phyloP scores from a whole-genome alignment of 768 basidiomycete genomes.

The Russula vinacea region DNA sequence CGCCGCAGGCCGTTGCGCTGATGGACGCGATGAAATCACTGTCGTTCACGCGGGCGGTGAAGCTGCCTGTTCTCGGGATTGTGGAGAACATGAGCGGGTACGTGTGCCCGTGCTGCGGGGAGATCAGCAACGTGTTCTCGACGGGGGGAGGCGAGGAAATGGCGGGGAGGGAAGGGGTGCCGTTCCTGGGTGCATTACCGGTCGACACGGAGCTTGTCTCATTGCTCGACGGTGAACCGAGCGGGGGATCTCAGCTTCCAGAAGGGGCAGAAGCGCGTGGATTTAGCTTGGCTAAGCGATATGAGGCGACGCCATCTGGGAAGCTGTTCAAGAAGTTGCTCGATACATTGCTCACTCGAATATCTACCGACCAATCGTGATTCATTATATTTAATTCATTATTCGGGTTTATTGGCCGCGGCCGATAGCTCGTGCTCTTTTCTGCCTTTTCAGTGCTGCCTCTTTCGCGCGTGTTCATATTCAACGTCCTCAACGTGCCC shows the following conservation, averaged over 20 bases:
- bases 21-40: slow-evolving; percentile 95
- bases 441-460: not conserved
- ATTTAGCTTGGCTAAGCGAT: slow-evolving; percentile 58
- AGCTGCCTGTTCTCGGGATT: slow-evolving; percentile 82
- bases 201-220: slow-evolving; percentile 90
- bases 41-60: slow-evolving; percentile 87
- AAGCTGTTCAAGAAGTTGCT: no score
- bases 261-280: slow-evolving; percentile 33
- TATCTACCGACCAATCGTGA: no score
- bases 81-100: slow-evolving; percentile 99
- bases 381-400: no score
- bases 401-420: not conserved
- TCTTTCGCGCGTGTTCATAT: not conserved
- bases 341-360: no score
- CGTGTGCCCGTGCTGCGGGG: slow-evolving; percentile 95
- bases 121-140: slow-evolving; percentile 92
- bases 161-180: slow-evolving; percentile 69
- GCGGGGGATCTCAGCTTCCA: slow-evolving; percentile 33
- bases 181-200: slow-evolving; percentile 84
- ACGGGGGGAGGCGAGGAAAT: slow-evolving; percentile 88
- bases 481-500: slow-evolving; percentile 19
- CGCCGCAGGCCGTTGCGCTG: slow-evolving; percentile 94
- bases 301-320: slow-evolving; percentile 60
- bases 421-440: slow-evolving; percentile 10
- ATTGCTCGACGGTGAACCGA: slow-evolving; percentile 79